These are phyloP conservation scores for Aspergillus sp. DNA, from an alignment of 2,329 filamentous ascomycete species.

Conservation along the genomic window DNA sequence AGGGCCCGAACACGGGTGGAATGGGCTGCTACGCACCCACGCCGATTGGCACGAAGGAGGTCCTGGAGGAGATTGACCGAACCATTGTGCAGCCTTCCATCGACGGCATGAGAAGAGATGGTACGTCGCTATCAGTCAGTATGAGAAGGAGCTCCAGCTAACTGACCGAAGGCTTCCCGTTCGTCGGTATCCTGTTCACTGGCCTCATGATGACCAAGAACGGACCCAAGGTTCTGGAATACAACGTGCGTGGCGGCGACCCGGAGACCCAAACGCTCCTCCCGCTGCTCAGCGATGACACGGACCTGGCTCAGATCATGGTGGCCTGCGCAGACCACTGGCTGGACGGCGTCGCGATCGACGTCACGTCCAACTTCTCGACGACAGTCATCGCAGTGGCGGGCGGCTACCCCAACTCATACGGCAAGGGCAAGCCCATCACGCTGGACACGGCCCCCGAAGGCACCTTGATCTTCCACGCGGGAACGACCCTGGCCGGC, in stretches of 20 bases:
- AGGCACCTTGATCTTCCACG: conserved; percentile 77
- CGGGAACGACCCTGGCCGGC: conserved; percentile 63
- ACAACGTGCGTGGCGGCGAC: conserved; percentile 88
- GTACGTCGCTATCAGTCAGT: too few species aligned
- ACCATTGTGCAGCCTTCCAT: conserved; percentile 85
- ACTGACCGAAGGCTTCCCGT: conserved; percentile 30
- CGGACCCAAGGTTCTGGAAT: conserved; percentile 79
- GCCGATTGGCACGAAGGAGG: conserved; percentile 62
- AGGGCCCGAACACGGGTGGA: conserved; percentile 87
- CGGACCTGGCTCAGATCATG: conserved; percentile 83
- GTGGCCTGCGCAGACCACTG: conserved; percentile 70
- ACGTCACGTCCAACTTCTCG: conserved; percentile 62
- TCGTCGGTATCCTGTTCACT: conserved; percentile 39
- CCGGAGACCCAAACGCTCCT: conserved; percentile 85
- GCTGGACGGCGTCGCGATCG: conserved; percentile 61
- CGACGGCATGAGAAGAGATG: conserved; percentile 75
- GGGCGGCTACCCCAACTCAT: conserved; percentile 79
- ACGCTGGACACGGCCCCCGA: conserved; percentile 46
- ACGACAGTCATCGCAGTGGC: conserved; percentile 92
- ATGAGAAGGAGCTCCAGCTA: too few species aligned
- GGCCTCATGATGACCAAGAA: conserved; percentile 85
- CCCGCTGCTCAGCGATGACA: conserved; percentile 65
- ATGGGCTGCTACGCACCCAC: conserved; percentile 98
- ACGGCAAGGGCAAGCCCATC: conserved; percentile 67
- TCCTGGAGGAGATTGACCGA: conserved; percentile 69